Percentiles rank a stretch among this genome's conserved stretches.
Evolutionary conservation across 2,329 filamentous ascomycete species (phyloP).

Genomic region (Pyrenophora seminiperda): DNA sequence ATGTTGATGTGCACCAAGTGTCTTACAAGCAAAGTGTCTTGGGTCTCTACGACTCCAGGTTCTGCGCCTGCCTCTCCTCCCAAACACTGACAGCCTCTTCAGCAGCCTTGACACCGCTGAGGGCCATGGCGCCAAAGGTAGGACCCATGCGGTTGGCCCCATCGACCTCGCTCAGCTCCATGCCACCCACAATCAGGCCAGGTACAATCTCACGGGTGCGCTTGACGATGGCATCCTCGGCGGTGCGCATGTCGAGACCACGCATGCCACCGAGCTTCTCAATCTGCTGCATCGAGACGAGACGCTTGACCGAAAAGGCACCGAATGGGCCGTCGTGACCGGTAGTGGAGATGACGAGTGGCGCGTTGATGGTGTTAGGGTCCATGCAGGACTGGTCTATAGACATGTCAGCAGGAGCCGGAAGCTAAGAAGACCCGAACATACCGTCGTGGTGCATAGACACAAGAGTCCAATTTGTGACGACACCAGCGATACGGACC

Average conservation of each 20-base stretch:
- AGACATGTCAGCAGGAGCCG: constrained; percentile 22
- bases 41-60: constrained; percentile 54
- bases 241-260: constrained; percentile 87
- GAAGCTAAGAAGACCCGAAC: neutral
- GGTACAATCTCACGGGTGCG: constrained; percentile 85
- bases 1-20: too few relatives aligned
- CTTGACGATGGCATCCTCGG: constrained; percentile 94
- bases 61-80: constrained; percentile 77
- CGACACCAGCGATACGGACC: constrained; percentile 81
- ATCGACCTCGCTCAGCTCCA: constrained; percentile 91
- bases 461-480: constrained; percentile 95
- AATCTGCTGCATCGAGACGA: constrained; percentile 84
- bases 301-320: constrained; percentile 87
- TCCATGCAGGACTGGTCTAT: constrained; percentile 96
- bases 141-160: constrained; percentile 91
- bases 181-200: constrained; percentile 89
- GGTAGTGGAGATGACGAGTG: constrained; percentile 84
- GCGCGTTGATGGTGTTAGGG: constrained; percentile 94
- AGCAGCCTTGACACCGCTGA: constrained; percentile 87
- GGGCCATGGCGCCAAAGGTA: constrained; percentile 87
- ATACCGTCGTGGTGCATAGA: constrained; percentile 59
- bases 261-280: constrained; percentile 90
- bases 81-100: constrained; percentile 82
- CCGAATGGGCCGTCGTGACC: constrained; percentile 91
- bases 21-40: too few relatives aligned